Conservation (phyloP, 345 rosid species). For the Aquilaria malaccensis region DNA sequence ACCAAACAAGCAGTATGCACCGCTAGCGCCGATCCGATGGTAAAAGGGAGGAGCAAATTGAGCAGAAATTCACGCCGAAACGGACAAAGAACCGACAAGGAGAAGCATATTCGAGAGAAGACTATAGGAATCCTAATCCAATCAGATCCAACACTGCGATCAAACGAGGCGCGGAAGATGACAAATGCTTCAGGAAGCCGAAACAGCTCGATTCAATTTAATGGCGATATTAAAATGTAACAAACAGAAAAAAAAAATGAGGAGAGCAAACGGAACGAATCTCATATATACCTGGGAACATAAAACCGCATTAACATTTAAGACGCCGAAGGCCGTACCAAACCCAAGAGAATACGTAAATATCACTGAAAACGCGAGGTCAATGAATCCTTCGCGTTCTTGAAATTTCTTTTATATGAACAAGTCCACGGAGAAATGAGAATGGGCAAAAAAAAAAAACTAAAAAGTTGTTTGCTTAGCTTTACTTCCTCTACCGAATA, state of each 20-base stretch:
- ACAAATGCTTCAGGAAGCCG: conserved; percentile 2
- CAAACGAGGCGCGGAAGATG: not conserved
- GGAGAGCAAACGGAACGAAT: not conserved
- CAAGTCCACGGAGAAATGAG: too few relatives aligned
- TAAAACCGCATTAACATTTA: conserved; percentile 19
- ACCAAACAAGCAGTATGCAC: conserved; percentile 13
- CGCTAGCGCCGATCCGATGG: not conserved
- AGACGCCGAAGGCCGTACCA: conserved; percentile 9
- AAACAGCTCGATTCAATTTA: not conserved
- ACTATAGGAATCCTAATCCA: conserved; percentile 6
- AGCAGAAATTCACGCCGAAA: conserved; percentile 3
- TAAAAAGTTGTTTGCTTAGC: conserved; percentile 5
- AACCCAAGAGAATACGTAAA: not conserved
- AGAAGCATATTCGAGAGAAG: conserved; percentile 5
- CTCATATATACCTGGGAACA: conserved; percentile 12
- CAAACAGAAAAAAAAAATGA: not conserved
- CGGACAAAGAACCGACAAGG: conserved; percentile 9
- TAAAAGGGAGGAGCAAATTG: conserved; percentile 11
- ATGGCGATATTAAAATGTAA: not conserved
- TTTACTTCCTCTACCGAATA: conserved; percentile 19
- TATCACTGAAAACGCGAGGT: conserved; percentile 3
- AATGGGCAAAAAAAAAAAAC: not conserved
- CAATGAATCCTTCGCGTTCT: not conserved
- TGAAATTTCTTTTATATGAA: too few relatives aligned
- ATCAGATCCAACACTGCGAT: conserved; percentile 14